These are phyloP conservation scores for Penicillium sp. DNA, from an alignment of 2,329 filamentous ascomycete species.

Conservation along the genomic window DNA sequence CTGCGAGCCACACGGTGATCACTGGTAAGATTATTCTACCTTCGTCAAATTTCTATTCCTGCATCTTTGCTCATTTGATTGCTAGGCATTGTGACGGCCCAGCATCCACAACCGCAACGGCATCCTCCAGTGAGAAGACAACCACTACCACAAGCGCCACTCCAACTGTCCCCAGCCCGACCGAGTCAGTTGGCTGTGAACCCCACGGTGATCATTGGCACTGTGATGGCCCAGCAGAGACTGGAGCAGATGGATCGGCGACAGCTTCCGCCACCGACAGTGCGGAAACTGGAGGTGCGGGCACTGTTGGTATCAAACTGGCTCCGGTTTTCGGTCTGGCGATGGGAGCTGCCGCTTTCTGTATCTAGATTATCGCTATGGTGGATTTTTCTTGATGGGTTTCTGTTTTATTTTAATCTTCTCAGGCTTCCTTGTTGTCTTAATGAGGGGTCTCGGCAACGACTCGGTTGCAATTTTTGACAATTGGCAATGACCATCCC, in stretches of 20 bases:
- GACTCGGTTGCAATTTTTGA: too few relatives aligned
- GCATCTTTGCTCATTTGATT: background rate
- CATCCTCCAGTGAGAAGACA: conserved; percentile 3
- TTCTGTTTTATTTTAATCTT: background rate
- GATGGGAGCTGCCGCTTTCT: background rate
- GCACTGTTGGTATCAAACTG: background rate
- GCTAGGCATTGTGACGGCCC: conserved; percentile 37
- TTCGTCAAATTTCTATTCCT: background rate
- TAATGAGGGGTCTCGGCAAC: too few relatives aligned
- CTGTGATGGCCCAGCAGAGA: conserved; percentile 23
- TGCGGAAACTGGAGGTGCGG: background rate
- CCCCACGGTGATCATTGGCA: conserved; percentile 30
- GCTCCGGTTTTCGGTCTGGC: background rate
- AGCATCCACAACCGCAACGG: conserved; percentile 14
- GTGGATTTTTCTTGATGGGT: background rate
- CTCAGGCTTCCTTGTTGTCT: background rate
- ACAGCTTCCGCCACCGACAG: background rate
- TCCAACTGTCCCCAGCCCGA: conserved; percentile 25
- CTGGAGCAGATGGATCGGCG: background rate
- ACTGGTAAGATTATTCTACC: background rate
- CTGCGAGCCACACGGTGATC: conserved; percentile 21
- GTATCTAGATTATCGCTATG: background rate
- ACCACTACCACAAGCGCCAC: conserved; percentile 12
- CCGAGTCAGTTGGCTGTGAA: conserved; percentile 24
- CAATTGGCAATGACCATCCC: too few relatives aligned